Percentiles rank a stretch among this genome's conserved stretches.
phyloP scores from a whole-genome alignment of 441 rosid genomes.

The Pelargonium fulgidum region DNA sequence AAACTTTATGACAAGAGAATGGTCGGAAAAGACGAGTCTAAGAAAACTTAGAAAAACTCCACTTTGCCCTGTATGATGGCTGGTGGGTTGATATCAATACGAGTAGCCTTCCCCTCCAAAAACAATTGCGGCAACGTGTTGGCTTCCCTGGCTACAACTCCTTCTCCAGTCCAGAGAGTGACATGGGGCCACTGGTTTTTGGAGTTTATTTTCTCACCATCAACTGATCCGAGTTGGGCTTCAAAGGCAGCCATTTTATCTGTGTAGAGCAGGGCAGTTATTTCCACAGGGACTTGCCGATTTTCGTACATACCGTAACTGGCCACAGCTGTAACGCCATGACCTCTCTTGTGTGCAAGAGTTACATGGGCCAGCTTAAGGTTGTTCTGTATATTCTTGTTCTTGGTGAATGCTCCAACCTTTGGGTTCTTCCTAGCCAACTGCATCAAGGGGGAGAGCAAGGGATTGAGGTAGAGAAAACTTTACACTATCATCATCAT shows the following conservation, averaged over 20 bases:
- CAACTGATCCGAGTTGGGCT: conserved; percentile 54
- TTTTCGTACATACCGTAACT: conserved; percentile 46
- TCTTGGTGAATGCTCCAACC: conserved; percentile 45
- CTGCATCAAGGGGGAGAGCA: conserved; percentile 30
- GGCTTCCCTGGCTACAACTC: conserved; percentile 68
- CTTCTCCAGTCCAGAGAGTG: conserved; percentile 72
- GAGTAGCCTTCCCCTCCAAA: conserved; percentile 60
- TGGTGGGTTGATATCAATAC: conserved; percentile 60
- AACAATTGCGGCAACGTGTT: conserved; percentile 53
- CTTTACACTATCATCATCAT: too few species aligned
- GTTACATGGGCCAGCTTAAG: conserved; percentile 66
- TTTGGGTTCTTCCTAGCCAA: conserved; percentile 41
- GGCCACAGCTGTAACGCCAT: conserved; percentile 75
- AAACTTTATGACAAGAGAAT: conserved; percentile 21
- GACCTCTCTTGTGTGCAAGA: conserved; percentile 91
- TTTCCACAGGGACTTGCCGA: conserved; percentile 54
- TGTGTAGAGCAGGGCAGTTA: conserved; percentile 61
- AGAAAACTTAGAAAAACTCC: conserved; percentile 45
- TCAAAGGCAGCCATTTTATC: conserved; percentile 75
- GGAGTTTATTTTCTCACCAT: conserved; percentile 50
- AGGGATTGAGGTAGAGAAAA: background rate
- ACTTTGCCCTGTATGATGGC: conserved; percentile 54
- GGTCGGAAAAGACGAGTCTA: background rate
- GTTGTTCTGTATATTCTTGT: conserved; percentile 42
- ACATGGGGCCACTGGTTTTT: conserved; percentile 84